phyloP scores from a whole-genome alignment of 2,329 filamentous ascomycete genomes.

The Curvularia eragrostidis region DNA sequence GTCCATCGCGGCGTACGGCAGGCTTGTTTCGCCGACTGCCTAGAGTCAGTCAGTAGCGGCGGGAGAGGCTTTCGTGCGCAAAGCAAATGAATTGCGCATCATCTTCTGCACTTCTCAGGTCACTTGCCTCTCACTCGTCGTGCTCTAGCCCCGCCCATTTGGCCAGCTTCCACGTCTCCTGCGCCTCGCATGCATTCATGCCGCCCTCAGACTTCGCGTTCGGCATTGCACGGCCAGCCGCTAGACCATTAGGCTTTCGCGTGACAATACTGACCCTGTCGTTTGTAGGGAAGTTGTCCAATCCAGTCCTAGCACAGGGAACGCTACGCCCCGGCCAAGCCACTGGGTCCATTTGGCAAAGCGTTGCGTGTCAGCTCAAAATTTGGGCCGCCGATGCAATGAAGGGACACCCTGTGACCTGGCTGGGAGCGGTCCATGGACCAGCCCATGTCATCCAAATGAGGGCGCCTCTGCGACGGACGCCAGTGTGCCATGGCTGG shows the following conservation, averaged over 20 bases:
- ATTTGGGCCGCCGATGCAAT: constrained; percentile 32
- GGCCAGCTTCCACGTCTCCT: constrained; percentile 8
- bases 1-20: constrained; percentile 32
- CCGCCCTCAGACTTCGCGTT: constrained; percentile 11
- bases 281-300: constrained; percentile 18
- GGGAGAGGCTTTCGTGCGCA: constrained; percentile 13
- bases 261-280: constrained; percentile 27
- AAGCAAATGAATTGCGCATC: constrained; percentile 19
- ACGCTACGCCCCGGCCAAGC: constrained; percentile 31
- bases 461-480: constrained; percentile 23
- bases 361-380: constrained; percentile 42
- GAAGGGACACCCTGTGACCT: constrained; percentile 35
- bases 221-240: constrained; percentile 31
- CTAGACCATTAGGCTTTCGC: constrained; percentile 25
- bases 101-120: constrained; percentile 10
- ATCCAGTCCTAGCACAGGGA: constrained; percentile 25
- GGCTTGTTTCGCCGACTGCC: constrained; percentile 36
- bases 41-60: constrained; percentile 18
- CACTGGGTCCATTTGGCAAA: constrained; percentile 23
- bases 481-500: constrained; percentile 20
- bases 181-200: constrained; percentile 17
- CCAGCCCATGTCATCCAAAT: constrained; percentile 28
- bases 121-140: constrained; percentile 16
- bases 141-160: constrained; percentile 1
- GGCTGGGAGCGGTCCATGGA: constrained; percentile 38